Conservation (phyloP, 129 eudicot species). For the Ambrosia artemisiifolia region DNA sequence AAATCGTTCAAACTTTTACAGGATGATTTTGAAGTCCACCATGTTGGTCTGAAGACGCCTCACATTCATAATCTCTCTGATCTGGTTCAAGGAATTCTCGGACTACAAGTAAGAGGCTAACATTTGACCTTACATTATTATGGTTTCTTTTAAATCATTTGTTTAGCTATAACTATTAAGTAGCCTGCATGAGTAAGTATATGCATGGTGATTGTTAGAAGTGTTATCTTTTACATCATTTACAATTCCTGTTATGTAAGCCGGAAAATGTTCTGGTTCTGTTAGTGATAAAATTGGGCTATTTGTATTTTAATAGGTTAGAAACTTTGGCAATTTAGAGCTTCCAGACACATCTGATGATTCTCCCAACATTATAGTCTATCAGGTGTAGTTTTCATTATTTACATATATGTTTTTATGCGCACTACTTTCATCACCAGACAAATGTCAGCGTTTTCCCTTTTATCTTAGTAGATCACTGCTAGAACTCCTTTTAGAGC, state of each 20-base stretch:
- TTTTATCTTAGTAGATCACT: constrained; percentile 53
- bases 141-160: constrained; percentile 23
- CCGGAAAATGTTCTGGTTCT: neutral
- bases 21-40: constrained; percentile 80
- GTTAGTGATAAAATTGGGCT: constrained; percentile 16
- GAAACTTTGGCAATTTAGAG: constrained; percentile 60
- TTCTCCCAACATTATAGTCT: constrained; percentile 79
- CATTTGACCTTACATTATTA: constrained; percentile 15
- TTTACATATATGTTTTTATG: constrained; percentile 1
- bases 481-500: constrained; percentile 64
- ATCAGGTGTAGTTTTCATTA: constrained; percentile 58
- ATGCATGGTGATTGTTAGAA: neutral
- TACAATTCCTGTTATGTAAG: neutral
- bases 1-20: constrained; percentile 30
- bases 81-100: constrained; percentile 63
- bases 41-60: constrained; percentile 82
- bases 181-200: too few species aligned
- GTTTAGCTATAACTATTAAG: neutral
- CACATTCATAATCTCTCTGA: constrained; percentile 90
- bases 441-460: neutral
- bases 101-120: constrained; percentile 48
- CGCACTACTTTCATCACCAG: constrained; percentile 9
- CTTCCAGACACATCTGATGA: constrained; percentile 73
- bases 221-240: neutral
- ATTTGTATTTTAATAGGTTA: constrained; percentile 43